phyloP scores from a whole-genome alignment of 1,284 basidiomycete species.

The Trichosporon sp. region DNA sequence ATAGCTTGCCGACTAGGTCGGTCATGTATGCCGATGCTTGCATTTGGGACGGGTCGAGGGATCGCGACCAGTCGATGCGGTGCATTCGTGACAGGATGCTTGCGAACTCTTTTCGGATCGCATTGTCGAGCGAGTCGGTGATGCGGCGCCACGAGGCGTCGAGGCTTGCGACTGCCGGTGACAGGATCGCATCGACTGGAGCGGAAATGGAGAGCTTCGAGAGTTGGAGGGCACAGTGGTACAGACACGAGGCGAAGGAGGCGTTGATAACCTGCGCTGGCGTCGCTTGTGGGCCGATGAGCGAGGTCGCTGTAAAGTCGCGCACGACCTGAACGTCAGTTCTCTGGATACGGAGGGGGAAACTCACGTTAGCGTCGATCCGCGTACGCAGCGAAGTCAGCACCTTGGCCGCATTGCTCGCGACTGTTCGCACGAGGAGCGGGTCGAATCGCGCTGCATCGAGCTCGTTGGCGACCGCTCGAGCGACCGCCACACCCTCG shows the following conservation, averaged over 20 bases:
- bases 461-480: constrained; percentile 78
- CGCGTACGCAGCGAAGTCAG: constrained; percentile 62
- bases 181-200: constrained; percentile 58
- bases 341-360: background rate
- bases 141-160: constrained; percentile 58
- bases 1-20: constrained; percentile 77
- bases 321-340: constrained; percentile 56
- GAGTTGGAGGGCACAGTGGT: constrained; percentile 68
- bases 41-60: constrained; percentile 53
- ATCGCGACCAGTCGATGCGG: constrained; percentile 69
- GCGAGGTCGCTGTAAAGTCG: constrained; percentile 68
- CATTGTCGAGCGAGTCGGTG: constrained; percentile 62
- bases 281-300: constrained; percentile 70
- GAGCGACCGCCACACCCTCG: constrained; percentile 69
- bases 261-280: constrained; percentile 70
- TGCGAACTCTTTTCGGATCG: constrained; percentile 71
- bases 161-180: constrained; percentile 59
- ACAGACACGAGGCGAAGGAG: constrained; percentile 68
- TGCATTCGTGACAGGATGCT: constrained; percentile 74
- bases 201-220: constrained; percentile 64
- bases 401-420: constrained; percentile 62
- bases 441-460: constrained; percentile 92
- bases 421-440: constrained; percentile 68
- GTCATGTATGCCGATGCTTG: constrained; percentile 73
- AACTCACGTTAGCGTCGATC: constrained; percentile 62